Evolutionary conservation across 2,329 filamentous ascomycete species (phyloP).

Genomic region (Aspergillus chevalieri): DNA sequence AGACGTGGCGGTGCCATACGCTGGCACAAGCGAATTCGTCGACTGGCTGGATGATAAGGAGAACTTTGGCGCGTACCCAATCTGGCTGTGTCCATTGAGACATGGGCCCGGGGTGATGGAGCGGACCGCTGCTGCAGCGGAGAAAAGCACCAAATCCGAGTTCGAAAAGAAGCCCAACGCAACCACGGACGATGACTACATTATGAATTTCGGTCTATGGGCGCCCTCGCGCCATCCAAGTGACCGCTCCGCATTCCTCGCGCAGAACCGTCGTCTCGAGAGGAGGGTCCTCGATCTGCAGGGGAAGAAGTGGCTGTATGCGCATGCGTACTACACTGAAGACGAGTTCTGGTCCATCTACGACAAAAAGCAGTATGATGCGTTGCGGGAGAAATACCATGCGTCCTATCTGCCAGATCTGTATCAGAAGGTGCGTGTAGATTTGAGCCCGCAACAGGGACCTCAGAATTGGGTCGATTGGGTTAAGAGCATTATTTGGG

Average conservation of each 20-base stretch:
- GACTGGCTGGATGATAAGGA: constrained; percentile 37
- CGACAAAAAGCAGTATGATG: constrained; percentile 33
- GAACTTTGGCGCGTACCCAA: constrained; percentile 46
- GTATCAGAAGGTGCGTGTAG: constrained; percentile 17
- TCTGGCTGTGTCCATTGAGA: constrained; percentile 53
- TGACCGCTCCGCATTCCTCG: constrained; percentile 51
- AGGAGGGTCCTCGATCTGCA: constrained; percentile 61
- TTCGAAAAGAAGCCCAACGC: neutral
- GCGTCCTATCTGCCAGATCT: constrained; percentile 20
- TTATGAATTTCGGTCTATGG: constrained; percentile 65
- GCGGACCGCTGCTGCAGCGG: neutral
- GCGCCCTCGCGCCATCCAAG: constrained; percentile 59
- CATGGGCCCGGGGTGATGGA: constrained; percentile 4
- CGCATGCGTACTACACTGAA: constrained; percentile 75
- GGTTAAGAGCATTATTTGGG: constrained; percentile 12
- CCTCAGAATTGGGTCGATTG: constrained; percentile 8
- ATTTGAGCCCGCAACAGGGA: constrained; percentile 2
- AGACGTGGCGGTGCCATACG: constrained; percentile 52
- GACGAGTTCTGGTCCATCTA: constrained; percentile 42
- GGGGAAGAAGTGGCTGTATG: constrained; percentile 83
- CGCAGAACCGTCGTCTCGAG: constrained; percentile 66
- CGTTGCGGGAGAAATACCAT: constrained; percentile 33
- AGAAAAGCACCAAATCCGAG: neutral
- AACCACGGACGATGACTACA: constrained; percentile 20
- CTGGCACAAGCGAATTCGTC: constrained; percentile 45